Base-by-base conservation (phyloP, 1,139 yeast species). In the Pichia terricola region DNA sequence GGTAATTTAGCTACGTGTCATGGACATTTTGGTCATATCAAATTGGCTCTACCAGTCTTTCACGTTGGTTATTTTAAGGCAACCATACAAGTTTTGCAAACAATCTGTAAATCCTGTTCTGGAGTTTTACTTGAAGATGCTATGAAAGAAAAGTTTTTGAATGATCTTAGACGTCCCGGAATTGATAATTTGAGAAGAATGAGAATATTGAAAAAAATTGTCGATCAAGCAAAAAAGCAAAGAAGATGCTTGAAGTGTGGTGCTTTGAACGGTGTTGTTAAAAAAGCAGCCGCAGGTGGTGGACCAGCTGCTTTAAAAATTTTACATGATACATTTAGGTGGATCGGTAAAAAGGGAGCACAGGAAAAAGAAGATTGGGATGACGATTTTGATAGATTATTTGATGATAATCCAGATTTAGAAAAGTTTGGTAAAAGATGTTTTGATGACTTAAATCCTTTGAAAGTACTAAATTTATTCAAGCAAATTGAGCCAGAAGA, bases 31-130 rank as follows among this genome's bases (percentile, higher is more conserved):
- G 99, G 99, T 38, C 95, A 94, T 59, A 78, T 94, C 51, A 77
- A 87, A 54, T 72, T 94, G 44, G 96, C 97, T 0, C 69, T 94
- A 41, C 99, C 99, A 2, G 97, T 89, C 22, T 94, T 91, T 67
- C 98, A 94, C 60, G 94, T 91, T 39, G 99, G 99, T 5, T 94
- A 88, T 62, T 91, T 94, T 72, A 91, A 89, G 62, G 81, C 94
- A 36, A 85, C 87, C 35, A 85, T 94, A 52, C 83, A 81, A 57
- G 89, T 94, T 42, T 68, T 94, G 45, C 98, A 94, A 63, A 79
- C 86, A 48, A 81, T 94, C 51, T 94, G 99, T 70, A 94, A 94
- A 63, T 79, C 75, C 53, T 94, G 99, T 66, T 84, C 95, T 1
- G 70, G 82, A 7, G 66, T 94, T 27, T 66, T 94, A 50, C 66